These are phyloP conservation scores for Coniochaeta sp. DNA, from an alignment of 2,329 filamentous ascomycete genomes.

Conservation along the genomic window DNA sequence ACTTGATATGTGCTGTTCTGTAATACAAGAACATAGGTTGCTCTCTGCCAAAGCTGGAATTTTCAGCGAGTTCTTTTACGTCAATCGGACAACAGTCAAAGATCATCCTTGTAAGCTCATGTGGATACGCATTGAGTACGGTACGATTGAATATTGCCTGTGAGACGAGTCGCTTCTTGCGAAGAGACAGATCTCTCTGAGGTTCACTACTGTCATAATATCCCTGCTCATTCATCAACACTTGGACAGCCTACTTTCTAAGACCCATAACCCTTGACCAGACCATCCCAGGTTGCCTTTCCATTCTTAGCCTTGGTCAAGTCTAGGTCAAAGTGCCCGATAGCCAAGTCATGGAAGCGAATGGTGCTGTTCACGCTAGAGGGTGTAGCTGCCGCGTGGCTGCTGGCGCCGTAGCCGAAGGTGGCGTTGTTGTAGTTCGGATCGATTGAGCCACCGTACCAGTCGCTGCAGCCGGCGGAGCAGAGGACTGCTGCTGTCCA, in stretches of 20 bases:
- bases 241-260: not conserved
- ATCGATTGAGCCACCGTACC: conserved; percentile 3
- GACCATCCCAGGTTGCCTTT: not conserved
- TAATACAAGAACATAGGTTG: no score
- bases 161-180: no score
- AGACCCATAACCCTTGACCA: not conserved
- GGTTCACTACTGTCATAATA: not conserved
- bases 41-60: no score
- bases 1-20: no score
- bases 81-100: no score
- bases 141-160: no score
- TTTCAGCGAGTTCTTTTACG: no score
- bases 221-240: not conserved
- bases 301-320: conserved; percentile 5
- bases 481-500: conserved; percentile 6
- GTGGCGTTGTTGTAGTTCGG: conserved; percentile 5
- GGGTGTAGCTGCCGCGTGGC: not conserved
- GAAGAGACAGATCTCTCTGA: no score
- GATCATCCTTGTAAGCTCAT: no score
- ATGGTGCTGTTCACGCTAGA: not conserved
- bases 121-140: no score
- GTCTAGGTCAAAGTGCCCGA: conserved; percentile 6
- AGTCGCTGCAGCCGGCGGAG: conserved; percentile 5
- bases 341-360: conserved; percentile 5
- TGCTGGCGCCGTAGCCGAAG: conserved; percentile 6